Evolutionary conservation across 73 alveolate genomes (phyloP), one percentile per base, ranked within the genome.

Genomic region (Paramecium sonneborni): DNA sequence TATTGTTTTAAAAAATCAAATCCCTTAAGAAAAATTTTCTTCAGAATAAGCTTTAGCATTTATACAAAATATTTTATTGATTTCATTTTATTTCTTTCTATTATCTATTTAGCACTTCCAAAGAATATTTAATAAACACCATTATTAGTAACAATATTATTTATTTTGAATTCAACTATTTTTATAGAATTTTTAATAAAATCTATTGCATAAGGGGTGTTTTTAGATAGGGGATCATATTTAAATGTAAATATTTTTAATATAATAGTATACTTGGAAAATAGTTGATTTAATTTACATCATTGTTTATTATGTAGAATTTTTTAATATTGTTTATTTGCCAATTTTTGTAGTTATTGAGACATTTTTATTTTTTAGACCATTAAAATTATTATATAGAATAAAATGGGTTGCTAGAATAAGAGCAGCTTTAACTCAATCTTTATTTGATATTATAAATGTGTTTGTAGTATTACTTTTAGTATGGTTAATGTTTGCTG

Each of bases 181-280:
- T 74, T 39, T 74, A 34, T 74, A 3, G 87, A 74, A 74, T 37
- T 74, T 9, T 15, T 74, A 23, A 74, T 74, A 14, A 74, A 74
- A 35, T 37, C 58, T 10, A 74, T 74, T 5, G 87, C 87, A 32
- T 4, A 12, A 3, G 87, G 87, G 7, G 87, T 23, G 32, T 74
- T 12, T 34, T 28, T 37, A 0, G 58, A 34, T n/a, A 74, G 20
- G 12, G 87, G 87, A 74, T 74, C 67, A n/a, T 74, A 74, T 35
- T 2, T 74, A 28, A 39, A 74, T 74, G 87, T 74, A 74, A 4
- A 11, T 28, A 15, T 74, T 18, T 34, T 0, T 35, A 15, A 28
- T 12, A 30, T 74, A 3, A 74, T 74, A 74, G 87, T 37, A 74
- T 74, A 37, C 44, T 30, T 74, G 87, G 87, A 74, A 74, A n/a